Percentiles rank a stretch among this genome's conserved stretches.
Evolutionary conservation across 208 protist species (phyloP).

Genomic region (Leishmania aethiopica): DNA sequence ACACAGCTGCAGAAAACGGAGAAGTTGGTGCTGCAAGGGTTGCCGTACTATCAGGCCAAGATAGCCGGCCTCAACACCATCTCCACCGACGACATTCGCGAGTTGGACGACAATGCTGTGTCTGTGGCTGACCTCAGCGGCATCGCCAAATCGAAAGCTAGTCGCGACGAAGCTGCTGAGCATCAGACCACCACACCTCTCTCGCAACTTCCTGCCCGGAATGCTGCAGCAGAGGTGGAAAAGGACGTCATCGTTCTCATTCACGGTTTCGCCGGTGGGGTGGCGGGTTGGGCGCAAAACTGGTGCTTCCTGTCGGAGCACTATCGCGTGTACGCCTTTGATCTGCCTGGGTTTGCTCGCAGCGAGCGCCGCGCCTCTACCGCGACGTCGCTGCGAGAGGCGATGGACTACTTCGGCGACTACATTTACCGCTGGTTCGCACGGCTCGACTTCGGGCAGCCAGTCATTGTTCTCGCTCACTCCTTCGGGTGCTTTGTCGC

Average conservation of each 20-base stretch:
- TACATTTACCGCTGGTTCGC: conserved; percentile 51
- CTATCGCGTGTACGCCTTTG: conserved; percentile 58
- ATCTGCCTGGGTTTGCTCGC: conserved; percentile 63
- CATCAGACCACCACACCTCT: background rate
- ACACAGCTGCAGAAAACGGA: conserved; percentile 34
- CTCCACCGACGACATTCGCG: conserved; percentile 41
- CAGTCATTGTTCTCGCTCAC: conserved; percentile 56
- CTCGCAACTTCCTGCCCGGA: background rate
- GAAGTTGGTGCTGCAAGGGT: conserved; percentile 31
- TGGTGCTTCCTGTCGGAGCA: conserved; percentile 50
- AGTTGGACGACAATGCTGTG: conserved; percentile 17
- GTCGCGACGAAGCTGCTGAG: background rate
- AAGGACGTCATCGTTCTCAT: conserved; percentile 49
- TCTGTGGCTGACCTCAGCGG: background rate
- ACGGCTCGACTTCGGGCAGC: conserved; percentile 33
- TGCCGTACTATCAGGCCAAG: conserved; percentile 33
- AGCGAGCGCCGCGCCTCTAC: conserved; percentile 37
- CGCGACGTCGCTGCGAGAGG: conserved; percentile 30
- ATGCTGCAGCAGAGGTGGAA: background rate
- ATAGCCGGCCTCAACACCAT: conserved; percentile 66
- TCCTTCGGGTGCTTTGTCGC: conserved; percentile 65
- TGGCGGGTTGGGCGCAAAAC: conserved; percentile 69
- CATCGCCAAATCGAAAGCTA: background rate
- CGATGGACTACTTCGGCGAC: conserved; percentile 42
- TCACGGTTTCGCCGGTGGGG: conserved; percentile 72